A percentile compares a stretch with the other conserved stretches of the same genome.
These are phyloP conservation scores for Plantago elongata DNA, from an alignment of 257 asterid genomes.

Conservation along the genomic window DNA sequence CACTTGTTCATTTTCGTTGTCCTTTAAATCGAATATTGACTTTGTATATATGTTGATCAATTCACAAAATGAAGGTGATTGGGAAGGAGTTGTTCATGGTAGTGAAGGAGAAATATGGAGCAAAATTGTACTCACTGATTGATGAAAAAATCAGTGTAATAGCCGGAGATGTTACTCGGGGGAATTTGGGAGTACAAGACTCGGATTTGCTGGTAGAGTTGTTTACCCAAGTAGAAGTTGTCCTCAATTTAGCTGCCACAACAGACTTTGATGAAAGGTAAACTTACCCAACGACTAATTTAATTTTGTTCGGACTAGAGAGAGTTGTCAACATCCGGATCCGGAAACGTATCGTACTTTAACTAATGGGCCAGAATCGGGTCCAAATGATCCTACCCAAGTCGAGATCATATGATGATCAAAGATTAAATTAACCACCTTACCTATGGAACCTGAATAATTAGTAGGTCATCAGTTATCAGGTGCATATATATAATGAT, in stretches of 20 bases:
- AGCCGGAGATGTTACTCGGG: constrained; percentile 42
- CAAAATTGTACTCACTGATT: constrained; percentile 23
- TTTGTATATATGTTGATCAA: neutral
- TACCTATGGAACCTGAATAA: too few relatives aligned
- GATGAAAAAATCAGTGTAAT: constrained; percentile 27
- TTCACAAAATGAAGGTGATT: constrained; percentile 28
- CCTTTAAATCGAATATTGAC: neutral
- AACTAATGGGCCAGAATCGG: too few relatives aligned
- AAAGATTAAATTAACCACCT: too few relatives aligned
- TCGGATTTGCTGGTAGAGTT: constrained; percentile 25
- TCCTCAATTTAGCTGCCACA: constrained; percentile 56
- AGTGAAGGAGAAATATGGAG: constrained; percentile 41
- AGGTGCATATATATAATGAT: too few relatives aligned
- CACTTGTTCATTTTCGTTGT: too few relatives aligned
- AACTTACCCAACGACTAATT: neutral
- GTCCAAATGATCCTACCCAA: too few relatives aligned
- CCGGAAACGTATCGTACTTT: too few relatives aligned
- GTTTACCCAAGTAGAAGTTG: constrained; percentile 33
- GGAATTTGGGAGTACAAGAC: constrained; percentile 36
- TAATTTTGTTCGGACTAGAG: neutral
- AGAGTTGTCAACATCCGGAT: neutral
- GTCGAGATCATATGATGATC: too few relatives aligned
- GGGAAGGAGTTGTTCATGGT: constrained; percentile 41
- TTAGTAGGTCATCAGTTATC: too few relatives aligned
- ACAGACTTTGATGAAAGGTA: constrained; percentile 63